Evolutionary conservation across 805 yeast species (phyloP), one percentile per base, ranked within the genome.

Genomic region (Wickerhamiella musiphila): DNA sequence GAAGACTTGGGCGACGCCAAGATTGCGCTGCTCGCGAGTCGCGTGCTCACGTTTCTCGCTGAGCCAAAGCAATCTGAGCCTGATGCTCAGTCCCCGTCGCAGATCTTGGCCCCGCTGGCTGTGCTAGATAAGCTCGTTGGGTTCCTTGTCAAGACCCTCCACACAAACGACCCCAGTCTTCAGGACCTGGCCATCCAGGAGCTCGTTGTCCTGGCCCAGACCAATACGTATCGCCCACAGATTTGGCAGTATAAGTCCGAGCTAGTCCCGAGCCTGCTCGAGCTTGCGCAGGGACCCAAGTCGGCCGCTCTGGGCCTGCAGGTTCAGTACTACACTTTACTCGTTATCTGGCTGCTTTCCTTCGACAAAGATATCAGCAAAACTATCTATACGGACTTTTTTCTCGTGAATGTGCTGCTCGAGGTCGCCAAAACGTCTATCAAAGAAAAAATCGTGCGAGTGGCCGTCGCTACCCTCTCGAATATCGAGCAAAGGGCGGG

Each of bases 391-490:
- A 57, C 56, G 46, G 64, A 57, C 42, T 79, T 58, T 56, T 68
- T 58, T 39, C 31, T 32, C 7, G 56, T 66, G 48, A 66, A 67
- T 34, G 65, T 57, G 62, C 40, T 47, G 47, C 39, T 58, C 52
- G 47, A 54, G 68, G 62, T 79, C 29, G 70, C 83, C 18, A 78
- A 77, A 49, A 70, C 71, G 36, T 79, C 94, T 2, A 78, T 86
- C 43, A 90, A 90, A 60, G 93, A 84, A 57, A 90, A 90, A 60
- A 71, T 90, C 34, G 78, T 82, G 20, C 67, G 98, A 50, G 61
- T 90, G 27, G 65, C 90, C n/a, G 63, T 83, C 18, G 73, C 92
- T 1, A 70, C 77, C 25, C 59, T 84, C 41, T 46, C 53, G 33
- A 60, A 60, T 38, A 40, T 55, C 12, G 45, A 50, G 27, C 36